phyloP scores from a whole-genome alignment of 192 early-diverging fungal genomes.

The Oehlia diaphana region DNA sequence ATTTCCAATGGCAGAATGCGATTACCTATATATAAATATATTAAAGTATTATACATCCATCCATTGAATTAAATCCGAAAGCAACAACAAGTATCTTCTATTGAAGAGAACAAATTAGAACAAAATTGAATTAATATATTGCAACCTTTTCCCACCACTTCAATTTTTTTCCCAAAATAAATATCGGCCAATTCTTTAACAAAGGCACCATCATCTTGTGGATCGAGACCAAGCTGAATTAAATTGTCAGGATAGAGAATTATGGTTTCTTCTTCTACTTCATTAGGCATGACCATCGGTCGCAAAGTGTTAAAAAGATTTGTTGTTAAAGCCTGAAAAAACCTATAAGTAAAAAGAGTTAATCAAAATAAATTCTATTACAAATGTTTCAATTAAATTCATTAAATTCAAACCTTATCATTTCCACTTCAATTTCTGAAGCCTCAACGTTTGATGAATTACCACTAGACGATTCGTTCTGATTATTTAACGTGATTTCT shows the following conservation, averaged over 20 bases:
- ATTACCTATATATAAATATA: neutral
- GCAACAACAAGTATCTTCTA: neutral
- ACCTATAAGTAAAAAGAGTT: constrained; percentile 36
- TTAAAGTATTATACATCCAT: neutral
- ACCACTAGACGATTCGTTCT: neutral
- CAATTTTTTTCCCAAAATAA: constrained; percentile 47
- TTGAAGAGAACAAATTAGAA: neutral
- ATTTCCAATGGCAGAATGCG: neutral
- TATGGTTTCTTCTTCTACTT: constrained; percentile 20
- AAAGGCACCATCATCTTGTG: constrained; percentile 39
- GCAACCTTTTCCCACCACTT: constrained; percentile 23
- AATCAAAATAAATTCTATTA: constrained; percentile 26
- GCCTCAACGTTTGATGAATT: constrained; percentile 14
- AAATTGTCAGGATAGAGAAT: constrained; percentile 41
- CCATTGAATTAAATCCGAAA: constrained; percentile 5
- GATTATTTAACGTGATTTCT: constrained; percentile 3
- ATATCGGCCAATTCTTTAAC: constrained; percentile 41
- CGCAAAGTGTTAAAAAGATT: constrained; percentile 30
- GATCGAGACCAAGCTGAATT: constrained; percentile 45
- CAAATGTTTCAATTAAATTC: neutral
- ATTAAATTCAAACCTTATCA: constrained; percentile 39
- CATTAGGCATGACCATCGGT: constrained; percentile 8
- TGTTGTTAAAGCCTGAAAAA: constrained; percentile 31
- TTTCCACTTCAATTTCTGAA: constrained; percentile 31
- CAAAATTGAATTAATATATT: constrained; percentile 6